Conservation (phyloP, 805 yeast species). For the Starmerella scarabaei region DNA sequence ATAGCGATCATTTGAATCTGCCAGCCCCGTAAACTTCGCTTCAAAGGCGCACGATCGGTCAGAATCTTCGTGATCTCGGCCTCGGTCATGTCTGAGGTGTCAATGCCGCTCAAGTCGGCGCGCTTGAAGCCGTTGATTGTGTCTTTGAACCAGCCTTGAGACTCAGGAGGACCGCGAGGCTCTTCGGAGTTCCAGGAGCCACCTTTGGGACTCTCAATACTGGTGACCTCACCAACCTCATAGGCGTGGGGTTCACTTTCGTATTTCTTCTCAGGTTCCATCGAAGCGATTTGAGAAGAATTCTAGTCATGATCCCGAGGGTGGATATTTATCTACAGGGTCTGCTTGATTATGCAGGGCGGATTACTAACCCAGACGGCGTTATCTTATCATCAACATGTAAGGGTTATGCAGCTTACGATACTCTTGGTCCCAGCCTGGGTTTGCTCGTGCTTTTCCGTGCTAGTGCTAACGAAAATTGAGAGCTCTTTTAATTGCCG, state of each 20-base stretch:
- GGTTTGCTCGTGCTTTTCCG: too few species aligned
- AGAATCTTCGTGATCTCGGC: slow-evolving; percentile 19
- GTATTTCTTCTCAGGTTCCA: background rate
- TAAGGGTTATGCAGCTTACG: background rate
- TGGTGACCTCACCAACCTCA: slow-evolving; percentile 1
- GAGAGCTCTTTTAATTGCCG: too few species aligned
- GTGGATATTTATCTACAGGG: too few species aligned
- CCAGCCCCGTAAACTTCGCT: slow-evolving; percentile 29
- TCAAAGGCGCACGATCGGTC: slow-evolving; percentile 20
- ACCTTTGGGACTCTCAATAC: background rate
- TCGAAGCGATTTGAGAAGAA: background rate
- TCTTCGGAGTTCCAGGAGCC: background rate
- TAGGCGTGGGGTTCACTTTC: background rate
- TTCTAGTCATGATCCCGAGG: background rate
- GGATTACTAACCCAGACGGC: background rate
- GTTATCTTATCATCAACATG: background rate
- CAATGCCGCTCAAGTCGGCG: slow-evolving; percentile 31
- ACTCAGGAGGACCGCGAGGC: slow-evolving; percentile 1
- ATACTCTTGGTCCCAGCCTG: too few species aligned
- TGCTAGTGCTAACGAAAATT: too few species aligned
- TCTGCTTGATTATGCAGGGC: too few species aligned
- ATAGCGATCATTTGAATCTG: slow-evolving; percentile 52
- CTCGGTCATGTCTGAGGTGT: slow-evolving; percentile 26
- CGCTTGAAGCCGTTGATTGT: slow-evolving; percentile 33
- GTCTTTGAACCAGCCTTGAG: slow-evolving; percentile 10